These are phyloP conservation scores for Wickerhamiella brachini DNA, from an alignment of 805 yeast species.

Conservation along the genomic window DNA sequence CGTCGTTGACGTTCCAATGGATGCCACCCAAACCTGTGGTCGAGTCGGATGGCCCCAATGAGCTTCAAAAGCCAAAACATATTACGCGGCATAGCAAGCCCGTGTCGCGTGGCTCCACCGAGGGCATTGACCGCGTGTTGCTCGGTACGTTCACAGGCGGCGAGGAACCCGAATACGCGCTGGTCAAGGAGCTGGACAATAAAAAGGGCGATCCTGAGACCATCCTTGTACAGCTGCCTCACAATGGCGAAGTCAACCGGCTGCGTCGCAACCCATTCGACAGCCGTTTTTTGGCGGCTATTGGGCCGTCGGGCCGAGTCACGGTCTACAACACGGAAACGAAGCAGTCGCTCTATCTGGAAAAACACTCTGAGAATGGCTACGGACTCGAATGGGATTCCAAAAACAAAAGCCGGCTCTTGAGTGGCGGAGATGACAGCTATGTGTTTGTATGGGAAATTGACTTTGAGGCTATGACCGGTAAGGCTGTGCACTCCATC, in stretches of 20 bases:
- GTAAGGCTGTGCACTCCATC: background rate
- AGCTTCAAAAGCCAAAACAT: background rate
- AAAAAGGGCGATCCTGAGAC: background rate
- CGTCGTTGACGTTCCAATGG: conserved; percentile 60
- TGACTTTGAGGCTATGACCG: conserved; percentile 14
- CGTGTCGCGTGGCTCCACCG: conserved; percentile 1
- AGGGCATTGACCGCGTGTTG: conserved; percentile 7
- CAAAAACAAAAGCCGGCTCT: conserved; percentile 24
- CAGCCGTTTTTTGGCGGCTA: conserved; percentile 7
- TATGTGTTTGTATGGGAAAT: conserved; percentile 59
- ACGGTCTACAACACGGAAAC: conserved; percentile 2
- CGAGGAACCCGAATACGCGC: conserved; percentile 10
- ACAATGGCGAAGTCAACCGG: conserved; percentile 5
- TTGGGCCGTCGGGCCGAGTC: conserved; percentile 9
- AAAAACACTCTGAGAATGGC: conserved; percentile 48
- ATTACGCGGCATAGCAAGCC: background rate
- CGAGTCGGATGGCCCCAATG: conserved; percentile 16
- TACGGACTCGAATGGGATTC: conserved; percentile 61
- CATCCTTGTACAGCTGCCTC: background rate
- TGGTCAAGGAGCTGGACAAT: conserved; percentile 2
- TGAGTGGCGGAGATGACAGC: conserved; percentile 56
- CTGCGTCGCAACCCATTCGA: conserved; percentile 9
- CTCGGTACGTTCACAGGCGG: conserved; percentile 12
- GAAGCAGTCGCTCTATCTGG: background rate
- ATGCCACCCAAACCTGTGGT: conserved; percentile 35